Evolutionary conservation across 768 basidiomycete genomes (phyloP).

Genomic region (Lactarius tabidus): DNA sequence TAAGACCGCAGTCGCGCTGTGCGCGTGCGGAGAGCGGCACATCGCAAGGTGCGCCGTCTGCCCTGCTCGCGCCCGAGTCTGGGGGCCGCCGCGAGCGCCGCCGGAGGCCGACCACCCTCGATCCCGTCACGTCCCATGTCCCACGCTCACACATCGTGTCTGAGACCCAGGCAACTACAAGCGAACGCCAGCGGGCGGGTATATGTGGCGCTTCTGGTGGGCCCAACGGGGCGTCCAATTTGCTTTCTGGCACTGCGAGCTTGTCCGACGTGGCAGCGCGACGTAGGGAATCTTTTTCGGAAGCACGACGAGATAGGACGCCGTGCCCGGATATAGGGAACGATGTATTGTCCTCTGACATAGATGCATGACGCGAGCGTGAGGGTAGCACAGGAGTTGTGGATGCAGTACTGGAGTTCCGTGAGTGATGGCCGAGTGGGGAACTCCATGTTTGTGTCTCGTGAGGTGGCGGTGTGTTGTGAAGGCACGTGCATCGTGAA

Average conservation of each 20-base stretch:
- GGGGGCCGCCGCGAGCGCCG: constrained; percentile 48
- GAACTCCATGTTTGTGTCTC: constrained; percentile 44
- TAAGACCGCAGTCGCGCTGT: constrained; percentile 42
- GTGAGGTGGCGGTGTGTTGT: constrained; percentile 39
- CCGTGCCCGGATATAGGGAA: constrained; percentile 84
- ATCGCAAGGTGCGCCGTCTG: neutral
- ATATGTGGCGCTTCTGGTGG: constrained; percentile 17
- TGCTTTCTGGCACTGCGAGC: constrained; percentile 43
- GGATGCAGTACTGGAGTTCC: constrained; percentile 55
- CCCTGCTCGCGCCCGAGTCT: neutral
- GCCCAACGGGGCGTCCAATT: constrained; percentile 28
- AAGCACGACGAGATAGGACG: constrained; percentile 65
- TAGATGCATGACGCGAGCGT: constrained; percentile 47
- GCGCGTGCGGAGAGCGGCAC: constrained; percentile 29
- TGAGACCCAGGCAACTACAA: constrained; percentile 49
- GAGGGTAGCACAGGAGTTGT: constrained; percentile 41
- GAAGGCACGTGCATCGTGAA: constrained; percentile 64
- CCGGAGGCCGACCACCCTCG: constrained; percentile 64
- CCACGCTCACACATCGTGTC: constrained; percentile 71
- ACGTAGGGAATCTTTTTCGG: constrained; percentile 59
- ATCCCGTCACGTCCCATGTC: constrained; percentile 61
- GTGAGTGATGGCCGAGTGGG: constrained; percentile 49
- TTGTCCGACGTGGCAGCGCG: constrained; percentile 44
- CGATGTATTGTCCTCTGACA: constrained; percentile 45
- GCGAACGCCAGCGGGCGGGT: constrained; percentile 51